Conservation (phyloP, 768 basidiomycete species). For the Lactarius trivialis region DNA sequence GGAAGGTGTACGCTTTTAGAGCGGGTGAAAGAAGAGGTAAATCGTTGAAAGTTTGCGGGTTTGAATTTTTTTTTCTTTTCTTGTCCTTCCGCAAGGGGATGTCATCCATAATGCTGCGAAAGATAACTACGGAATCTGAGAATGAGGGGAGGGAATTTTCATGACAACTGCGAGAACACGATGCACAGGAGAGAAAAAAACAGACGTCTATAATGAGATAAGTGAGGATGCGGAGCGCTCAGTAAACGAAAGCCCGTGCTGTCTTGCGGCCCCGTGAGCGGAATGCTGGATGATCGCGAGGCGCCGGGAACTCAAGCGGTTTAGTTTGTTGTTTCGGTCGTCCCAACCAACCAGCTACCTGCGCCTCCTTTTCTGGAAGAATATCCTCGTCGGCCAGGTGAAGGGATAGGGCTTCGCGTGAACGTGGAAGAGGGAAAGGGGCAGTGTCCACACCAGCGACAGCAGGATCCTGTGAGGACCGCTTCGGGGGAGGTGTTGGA, state of each 20-base stretch:
- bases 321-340: background rate
- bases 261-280: constrained; percentile 39
- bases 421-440: constrained; percentile 12
- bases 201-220: constrained; percentile 13
- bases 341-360: constrained; percentile 15
- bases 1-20: constrained; percentile 10
- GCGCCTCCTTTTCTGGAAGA: constrained; percentile 15
- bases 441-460: constrained; percentile 13
- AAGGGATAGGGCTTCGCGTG: constrained; percentile 15
- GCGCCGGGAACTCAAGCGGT: constrained; percentile 3
- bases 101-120: constrained; percentile 8
- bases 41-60: background rate
- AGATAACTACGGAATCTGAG: constrained; percentile 3
- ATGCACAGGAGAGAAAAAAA: constrained; percentile 13
- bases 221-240: constrained; percentile 24
- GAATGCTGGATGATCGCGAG: constrained; percentile 32
- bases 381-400: constrained; percentile 23
- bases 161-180: constrained; percentile 6
- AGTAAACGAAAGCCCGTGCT: constrained; percentile 30
- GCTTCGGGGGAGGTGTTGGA: constrained; percentile 11
- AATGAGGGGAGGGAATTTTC: constrained; percentile 8
- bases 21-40: background rate
- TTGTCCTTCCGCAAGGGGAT: constrained; percentile 10
- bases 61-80: constrained; percentile 17
- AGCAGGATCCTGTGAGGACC: constrained; percentile 8